Percentiles rank a stretch among this genome's conserved stretches.
phyloP scores from a whole-genome alignment of 2,329 filamentous ascomycete genomes.

The Akanthomyces lecanii region DNA sequence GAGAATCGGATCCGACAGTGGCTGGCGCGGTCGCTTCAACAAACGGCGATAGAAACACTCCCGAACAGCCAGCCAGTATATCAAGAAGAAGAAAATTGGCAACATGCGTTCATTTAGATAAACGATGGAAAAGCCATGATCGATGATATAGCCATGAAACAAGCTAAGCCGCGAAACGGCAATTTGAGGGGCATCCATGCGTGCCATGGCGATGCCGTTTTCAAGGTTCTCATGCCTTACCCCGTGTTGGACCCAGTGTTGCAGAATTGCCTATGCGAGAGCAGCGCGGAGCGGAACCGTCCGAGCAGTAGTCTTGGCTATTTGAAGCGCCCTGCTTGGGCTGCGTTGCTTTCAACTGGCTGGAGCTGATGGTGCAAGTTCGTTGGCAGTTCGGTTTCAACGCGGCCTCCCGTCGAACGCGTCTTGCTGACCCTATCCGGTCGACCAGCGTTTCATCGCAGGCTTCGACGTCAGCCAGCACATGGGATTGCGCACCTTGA shows the following conservation, averaged over 20 bases:
- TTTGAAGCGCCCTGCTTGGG: neutral
- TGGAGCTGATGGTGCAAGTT: neutral
- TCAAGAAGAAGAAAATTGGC: neutral
- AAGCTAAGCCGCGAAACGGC: conserved; percentile 10
- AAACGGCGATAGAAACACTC: neutral
- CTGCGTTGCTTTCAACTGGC: neutral
- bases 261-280: conserved; percentile 10
- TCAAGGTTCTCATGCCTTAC: conserved; percentile 14
- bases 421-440: neutral
- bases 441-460: conserved; percentile 1
- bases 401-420: neutral
- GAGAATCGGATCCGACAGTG: neutral
- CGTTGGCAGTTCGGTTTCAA: neutral
- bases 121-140: neutral
- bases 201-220: neutral
- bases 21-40: neutral
- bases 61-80: neutral
- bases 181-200: conserved; percentile 10
- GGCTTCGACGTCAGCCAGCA: neutral
- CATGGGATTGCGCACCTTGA: neutral
- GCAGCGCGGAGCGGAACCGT: neutral
- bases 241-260: conserved; percentile 16
- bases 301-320: neutral
- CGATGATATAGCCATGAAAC: conserved; percentile 1
- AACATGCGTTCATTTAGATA: neutral